phyloP scores from a whole-genome alignment of 352 stramenopile species.

The Paralagenidium karlingii region DNA sequence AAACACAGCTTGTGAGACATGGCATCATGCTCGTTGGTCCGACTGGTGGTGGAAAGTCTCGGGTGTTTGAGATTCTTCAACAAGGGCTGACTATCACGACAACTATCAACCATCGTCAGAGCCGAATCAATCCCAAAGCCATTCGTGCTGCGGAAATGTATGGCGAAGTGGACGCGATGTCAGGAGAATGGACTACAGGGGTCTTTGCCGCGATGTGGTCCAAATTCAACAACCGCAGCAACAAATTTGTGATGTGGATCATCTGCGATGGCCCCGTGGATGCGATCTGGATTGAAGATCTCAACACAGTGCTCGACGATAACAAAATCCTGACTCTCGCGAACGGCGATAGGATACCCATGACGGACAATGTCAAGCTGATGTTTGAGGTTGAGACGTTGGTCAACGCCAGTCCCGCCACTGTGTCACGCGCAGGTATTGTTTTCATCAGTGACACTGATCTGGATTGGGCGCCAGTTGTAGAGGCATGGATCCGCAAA shows the following conservation, averaged over 20 bases:
- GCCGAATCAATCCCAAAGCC: constrained; percentile 95
- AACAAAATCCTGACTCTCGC: constrained; percentile 97
- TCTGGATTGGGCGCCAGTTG: constrained; percentile 94
- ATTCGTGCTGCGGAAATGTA: constrained; percentile 98
- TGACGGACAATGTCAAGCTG: constrained; percentile 96
- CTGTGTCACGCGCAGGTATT: constrained; percentile 93
- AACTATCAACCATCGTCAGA: constrained; percentile 91
- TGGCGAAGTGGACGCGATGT: constrained; percentile 93
- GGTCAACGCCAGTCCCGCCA: constrained; percentile 94
- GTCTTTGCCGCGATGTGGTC: constrained; percentile 98
- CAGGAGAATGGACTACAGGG: constrained; percentile 95
- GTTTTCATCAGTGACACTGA: constrained; percentile 98
- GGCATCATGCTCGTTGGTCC: constrained; percentile 98
- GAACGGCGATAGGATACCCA: constrained; percentile 96
- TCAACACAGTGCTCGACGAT: constrained; percentile 97
- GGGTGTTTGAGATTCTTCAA: constrained; percentile 93
- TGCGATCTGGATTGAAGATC: constrained; percentile 98
- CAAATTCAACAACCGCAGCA: constrained; percentile 97
- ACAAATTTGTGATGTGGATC: constrained; percentile 98
- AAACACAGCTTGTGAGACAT: constrained; percentile 95
- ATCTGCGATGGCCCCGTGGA: constrained; percentile 95
- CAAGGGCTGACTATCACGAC: constrained; percentile 89
- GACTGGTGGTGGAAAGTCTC: constrained; percentile 94
- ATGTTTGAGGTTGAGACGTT: constrained; percentile 98
- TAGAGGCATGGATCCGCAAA: constrained; percentile 94